Percentiles rank a stretch among this genome's conserved stretches.
These are phyloP conservation scores for Colletotrichum salicis DNA, from an alignment of 2,329 filamentous ascomycete genomes.

Conservation along the genomic window DNA sequence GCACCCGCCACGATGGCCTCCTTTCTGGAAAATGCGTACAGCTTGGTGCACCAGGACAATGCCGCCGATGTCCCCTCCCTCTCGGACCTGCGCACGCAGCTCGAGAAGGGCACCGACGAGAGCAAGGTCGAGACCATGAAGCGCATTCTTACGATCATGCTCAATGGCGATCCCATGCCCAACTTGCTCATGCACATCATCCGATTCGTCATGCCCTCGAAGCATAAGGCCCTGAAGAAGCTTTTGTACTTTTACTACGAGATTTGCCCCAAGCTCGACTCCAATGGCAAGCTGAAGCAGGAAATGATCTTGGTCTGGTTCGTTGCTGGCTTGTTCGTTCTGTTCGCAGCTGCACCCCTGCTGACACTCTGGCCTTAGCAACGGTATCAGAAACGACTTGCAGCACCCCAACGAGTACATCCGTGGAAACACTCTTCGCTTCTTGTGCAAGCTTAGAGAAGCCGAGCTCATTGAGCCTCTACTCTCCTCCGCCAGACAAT, in stretches of 20 bases:
- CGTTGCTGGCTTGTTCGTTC: conserved; percentile 38
- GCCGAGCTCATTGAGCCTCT: conserved; percentile 96
- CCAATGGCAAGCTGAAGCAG: conserved; percentile 94
- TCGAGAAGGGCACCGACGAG: conserved; percentile 95
- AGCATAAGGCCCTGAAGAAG: conserved; percentile 96
- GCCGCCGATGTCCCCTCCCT: conserved; percentile 89
- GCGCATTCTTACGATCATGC: conserved; percentile 95
- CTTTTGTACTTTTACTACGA: conserved; percentile 99
- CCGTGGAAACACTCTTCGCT: conserved; percentile 95
- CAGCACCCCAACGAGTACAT: conserved; percentile 99
- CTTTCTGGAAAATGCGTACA: conserved; percentile 95
- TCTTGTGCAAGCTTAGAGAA: conserved; percentile 95
- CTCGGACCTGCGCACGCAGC: conserved; percentile 90
- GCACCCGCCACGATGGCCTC: conserved; percentile 78
- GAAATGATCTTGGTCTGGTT: conserved; percentile 99
- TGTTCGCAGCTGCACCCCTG: conserved; percentile 8
- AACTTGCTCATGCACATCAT: conserved; percentile 99
- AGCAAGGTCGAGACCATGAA: conserved; percentile 96
- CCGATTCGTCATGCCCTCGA: conserved; percentile 99
- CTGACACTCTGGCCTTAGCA: conserved; percentile 64
- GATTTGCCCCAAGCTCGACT: conserved; percentile 95
- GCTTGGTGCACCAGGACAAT: conserved; percentile 97
- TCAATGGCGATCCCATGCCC: conserved; percentile 96
- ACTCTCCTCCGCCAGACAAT: conserved; percentile 89
- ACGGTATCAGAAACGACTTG: conserved; percentile 96